phyloP scores from a whole-genome alignment of 2,329 filamentous ascomycete genomes.

The Thelonectria rubi region DNA sequence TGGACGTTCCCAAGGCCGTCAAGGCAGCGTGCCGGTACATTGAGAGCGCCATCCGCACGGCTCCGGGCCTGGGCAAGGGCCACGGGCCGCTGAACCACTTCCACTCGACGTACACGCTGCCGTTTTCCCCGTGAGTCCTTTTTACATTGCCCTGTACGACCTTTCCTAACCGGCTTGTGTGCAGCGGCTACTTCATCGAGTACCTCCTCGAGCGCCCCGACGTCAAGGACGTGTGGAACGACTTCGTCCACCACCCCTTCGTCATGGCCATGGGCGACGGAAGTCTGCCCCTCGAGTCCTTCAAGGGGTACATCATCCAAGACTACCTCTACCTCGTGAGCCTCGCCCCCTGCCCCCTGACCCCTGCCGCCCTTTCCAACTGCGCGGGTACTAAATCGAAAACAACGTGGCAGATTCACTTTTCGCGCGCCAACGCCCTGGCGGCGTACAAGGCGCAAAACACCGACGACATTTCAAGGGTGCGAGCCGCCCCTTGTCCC shows the following conservation, averaged over 20 bases:
- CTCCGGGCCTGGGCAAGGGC: conserved; percentile 69
- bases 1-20: conserved; percentile 68
- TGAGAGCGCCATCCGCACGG: conserved; percentile 74
- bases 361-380: too few relatives aligned
- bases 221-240: conserved; percentile 77
- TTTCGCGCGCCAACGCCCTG: conserved; percentile 85
- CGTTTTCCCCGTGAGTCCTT: conserved; percentile 68
- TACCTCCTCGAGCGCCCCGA: conserved; percentile 81
- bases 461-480: conserved; percentile 76
- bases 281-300: conserved; percentile 76
- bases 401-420: conserved; percentile 70
- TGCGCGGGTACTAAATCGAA: neutral
- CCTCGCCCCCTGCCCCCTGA: conserved; percentile 16
- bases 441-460: conserved; percentile 84
- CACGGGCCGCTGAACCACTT: conserved; percentile 82
- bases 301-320: conserved; percentile 90
- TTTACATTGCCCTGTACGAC: too few relatives aligned
- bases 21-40: conserved; percentile 75
- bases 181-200: conserved; percentile 80
- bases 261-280: conserved; percentile 80
- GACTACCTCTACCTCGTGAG: conserved; percentile 88
- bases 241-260: conserved; percentile 84
- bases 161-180: neutral
- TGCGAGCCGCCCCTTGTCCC: conserved; percentile 50
- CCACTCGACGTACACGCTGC: conserved; percentile 73